Base-by-base conservation (phyloP, 2,329 filamentous ascomycete genomes). In the Trichoderma oligosporum region DNA sequence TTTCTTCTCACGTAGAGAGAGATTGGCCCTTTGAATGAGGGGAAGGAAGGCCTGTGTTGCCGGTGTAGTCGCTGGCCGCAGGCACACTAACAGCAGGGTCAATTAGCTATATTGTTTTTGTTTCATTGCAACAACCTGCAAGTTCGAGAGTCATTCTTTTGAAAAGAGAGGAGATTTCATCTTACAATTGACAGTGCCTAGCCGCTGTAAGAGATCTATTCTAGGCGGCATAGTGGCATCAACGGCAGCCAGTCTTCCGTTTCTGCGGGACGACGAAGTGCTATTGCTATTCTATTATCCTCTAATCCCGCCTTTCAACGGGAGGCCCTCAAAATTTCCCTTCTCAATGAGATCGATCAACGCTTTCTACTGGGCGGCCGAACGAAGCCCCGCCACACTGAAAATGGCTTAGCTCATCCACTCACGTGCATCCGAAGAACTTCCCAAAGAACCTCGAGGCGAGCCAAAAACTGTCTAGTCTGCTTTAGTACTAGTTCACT, bases 1-100 rank as follows among this genome's bases (percentile, higher is more conserved):
- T 70, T 85, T 85, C 74, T 82, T 82, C 63, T 88, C 82, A 63
- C 83, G 79, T 51, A 75, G 74, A 36, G 84, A 83, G 20, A 86
- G 70, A 63, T 82, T 83, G 48, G 88, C 86, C 61, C 83, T 82
- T 63, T 89, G 84, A 64, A 82, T 74, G 69, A 86, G 69, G 65
- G 84, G 79, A 66, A 87, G 74, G 66, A 78, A 77, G 65, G 75
- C 78, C 61, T 78, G 78, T 61, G 73, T 72, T 31, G 74, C 65
- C 38, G 76, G 71, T 62, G 74, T 76, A 44, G 73, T 63, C 36
- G 79, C 73, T 53, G 82, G 82, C 60, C 83, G 82, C 38, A 86
- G 76, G 70, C 82, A 85, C 73, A 86, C 83, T 86, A 64, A 20
- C 14, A 66, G 41, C 27, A 46, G 42, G 39, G 16, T 67, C 45